Evolutionary conservation across 768 basidiomycete species (phyloP), one percentile per base, ranked within the genome.

Genomic region (Amanita thiersii): DNA sequence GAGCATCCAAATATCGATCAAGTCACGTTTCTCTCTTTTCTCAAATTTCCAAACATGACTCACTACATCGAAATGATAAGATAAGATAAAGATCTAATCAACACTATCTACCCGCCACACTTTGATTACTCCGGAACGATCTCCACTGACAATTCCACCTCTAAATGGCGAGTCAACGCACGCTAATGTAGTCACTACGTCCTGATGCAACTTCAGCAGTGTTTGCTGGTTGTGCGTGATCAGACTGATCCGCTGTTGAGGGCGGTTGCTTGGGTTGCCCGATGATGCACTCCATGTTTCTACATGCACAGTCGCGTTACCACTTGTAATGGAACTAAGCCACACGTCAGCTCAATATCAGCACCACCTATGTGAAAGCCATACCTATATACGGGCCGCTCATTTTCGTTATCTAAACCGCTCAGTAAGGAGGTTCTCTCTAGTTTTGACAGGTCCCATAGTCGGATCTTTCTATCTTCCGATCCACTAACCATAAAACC

Each of bases 121-220:
- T 58, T 96, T 97, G 49, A 98, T 73, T 14, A 81, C 80, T 2
- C 96, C 96, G 15, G 82, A 72, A 35, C 89, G 72, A 57, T 98
- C 94, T 1, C 86, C 94, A 48, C 85, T 91, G n/a, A 97, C 75
- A 34, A 96, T 74, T 1, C 90, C 87, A 18, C 90, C 91, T 41
- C 87, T 75, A 62, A 97, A 97, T 1, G 94, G 91, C 1, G 92
- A 83, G 49, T 96, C 90, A 40, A 99, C 79, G 48, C 84, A 86
- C 0, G 79, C 79, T 25, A 99, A 60, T 1, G 86, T 79, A 4
- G 86, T 90, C 14, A 98, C 77, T 2, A 90, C 78, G 55, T 98
- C 93, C 50, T 91, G 89, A 55, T 98, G 96, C 4, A 84, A 73
- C 56, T 80, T 82, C 23, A 97, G 65, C 15, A 96, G 65, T 40